Base-by-base conservation (phyloP, 345 rosid genomes). In the Eucalyptus sp. region DNA sequence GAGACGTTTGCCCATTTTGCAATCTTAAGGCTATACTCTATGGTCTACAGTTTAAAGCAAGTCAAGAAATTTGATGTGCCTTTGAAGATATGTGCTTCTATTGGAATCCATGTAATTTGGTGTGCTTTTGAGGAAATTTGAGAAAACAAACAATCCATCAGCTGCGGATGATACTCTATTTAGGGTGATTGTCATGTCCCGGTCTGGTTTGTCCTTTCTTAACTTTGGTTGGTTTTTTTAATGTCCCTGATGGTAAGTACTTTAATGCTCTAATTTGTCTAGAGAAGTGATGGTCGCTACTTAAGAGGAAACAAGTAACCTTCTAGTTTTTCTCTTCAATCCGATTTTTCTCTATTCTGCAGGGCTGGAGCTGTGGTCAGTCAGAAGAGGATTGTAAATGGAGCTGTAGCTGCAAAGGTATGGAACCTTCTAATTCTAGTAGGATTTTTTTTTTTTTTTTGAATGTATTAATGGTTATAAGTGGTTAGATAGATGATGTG, bases 341-440 rank as follows among this genome's bases (percentile, higher is more conserved):
- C 51, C 90, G 62, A 90, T 90, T 86, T 86, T 85, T 90, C 43
- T 56, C 11, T 54, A 87, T 89, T 89, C 22, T 91, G 94, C 94
- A 95, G 96, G 94, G 92, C 90, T 56, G 93, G 93, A 62, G 90
- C 91, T 79, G 91, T 91, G 48, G 90, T 90, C 52, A 91, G 48
- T 76, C 96, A 93, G 91, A 90, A 76, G 29, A 76, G 92, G 87
- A 90, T 91, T 91, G 80, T 84, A 31, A 91, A 91, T 90, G 91
- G 94, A 88, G 89, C 87, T 54, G 93, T 89, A 89, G 62, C 90
- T 46, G 89, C 92, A 16, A 95, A 97, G 98, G 99, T 97, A 92
- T 12, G 48, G 84, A 76, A 41, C 84, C 46, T 10, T 76, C 81
- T 22, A 41, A 41, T 76, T 44, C 84, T 76, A 33, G 37, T 71